Evolutionary conservation across 768 basidiomycete genomes (phyloP), one percentile per base, ranked within the genome.

Genomic region (Phylloporus arenicola): DNA sequence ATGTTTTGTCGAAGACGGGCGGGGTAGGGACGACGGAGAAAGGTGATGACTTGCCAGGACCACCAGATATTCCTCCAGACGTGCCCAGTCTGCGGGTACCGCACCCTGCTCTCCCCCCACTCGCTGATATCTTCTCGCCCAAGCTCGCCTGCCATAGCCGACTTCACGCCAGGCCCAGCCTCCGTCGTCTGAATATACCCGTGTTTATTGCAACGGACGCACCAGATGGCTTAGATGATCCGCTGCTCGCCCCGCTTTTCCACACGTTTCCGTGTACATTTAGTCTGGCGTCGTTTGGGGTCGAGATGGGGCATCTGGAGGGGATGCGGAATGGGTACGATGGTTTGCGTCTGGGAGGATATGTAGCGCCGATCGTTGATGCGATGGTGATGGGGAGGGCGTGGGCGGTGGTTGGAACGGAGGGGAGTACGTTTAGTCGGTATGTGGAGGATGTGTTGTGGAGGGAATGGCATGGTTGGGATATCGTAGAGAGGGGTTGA

Each of bases 371-470:
- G 2, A 78, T 88, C 50, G 57, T 91, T 29, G 88, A 90, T 60
- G 86, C 83, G 6, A 72, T 88, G 69, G 77, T 92, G 27, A 77
- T 80, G 14, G 78, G 79, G 3, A 73, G 74, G 46, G 84, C 82
- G 0, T 67, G 73, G 63, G 68, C 59, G 14, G 75, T 88, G 27
- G 78, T 83, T 0, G 86, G 85, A 2, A 92, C 88, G 12, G 77
- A 80, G 47, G 77, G 78, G 48, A 89, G 86, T 58, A 90, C 89
- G 27, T 91, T 88, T 57, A 86, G 84, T 63, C 68, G 72, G 47
- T 92, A 82, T 55, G 76, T 86, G 17, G 68, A 72, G 50, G 83
- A 87, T 51, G 78, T 87, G 22, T 60, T 90, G 54, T 86, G 86
- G 83, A 71, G 76, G 59, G 72, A 63, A 45, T 76, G 78, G 63